Conservation (phyloP, 176 grass and related monocot species). For the Zea mays region Zm-B73-REFERENCE-NAM-5.0 NC_050105.1:100260001-100260500, state of each 20-base stretch:
- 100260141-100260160: constrained; percentile 77
- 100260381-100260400: constrained; percentile 93
- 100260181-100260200: constrained; percentile 69
- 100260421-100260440: constrained; percentile 27
- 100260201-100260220: constrained; percentile 71
- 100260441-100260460: constrained; percentile 38
- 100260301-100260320: not conserved
- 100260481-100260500: constrained; percentile 67
- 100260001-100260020: not conserved
- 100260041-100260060: not conserved
- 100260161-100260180: constrained; percentile 41
- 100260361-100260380: constrained; percentile 34
- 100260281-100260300: constrained; percentile 64
- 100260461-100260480: constrained; percentile 74
- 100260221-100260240: constrained; percentile 80
- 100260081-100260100: constrained; percentile 19
- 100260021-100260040: constrained; percentile 1
- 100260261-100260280: constrained; percentile 99
- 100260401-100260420: constrained; percentile 54
- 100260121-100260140: constrained; percentile 64
- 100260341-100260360: constrained; percentile 24
- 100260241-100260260: constrained; percentile 78
- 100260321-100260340: not conserved
- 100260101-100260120: constrained; percentile 81
- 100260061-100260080: constrained; percentile 32